Percentiles rank a stretch among this genome's conserved stretches.
Conservation (phyloP, 2,329 filamentous ascomycete genomes). For the Anisogramma anomala region DNA sequence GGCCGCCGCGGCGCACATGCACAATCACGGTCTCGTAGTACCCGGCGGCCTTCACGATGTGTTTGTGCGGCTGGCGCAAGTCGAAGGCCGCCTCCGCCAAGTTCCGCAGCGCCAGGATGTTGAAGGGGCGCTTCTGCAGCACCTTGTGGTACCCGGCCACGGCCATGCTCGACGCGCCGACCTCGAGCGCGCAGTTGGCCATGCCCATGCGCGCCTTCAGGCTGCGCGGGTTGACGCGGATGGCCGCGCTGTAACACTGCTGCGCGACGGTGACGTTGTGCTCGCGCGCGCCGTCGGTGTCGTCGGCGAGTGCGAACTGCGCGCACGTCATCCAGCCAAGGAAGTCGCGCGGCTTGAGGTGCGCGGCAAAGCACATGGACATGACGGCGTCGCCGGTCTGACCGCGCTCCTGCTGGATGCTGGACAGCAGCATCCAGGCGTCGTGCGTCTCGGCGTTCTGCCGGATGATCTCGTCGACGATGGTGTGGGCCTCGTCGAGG, state of each 20-base stretch:
- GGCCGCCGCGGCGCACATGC: constrained; percentile 25
- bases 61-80: constrained; percentile 32
- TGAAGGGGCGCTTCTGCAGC: constrained; percentile 38
- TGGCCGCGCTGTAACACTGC: constrained; percentile 47
- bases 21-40: constrained; percentile 39
- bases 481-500: constrained; percentile 46
- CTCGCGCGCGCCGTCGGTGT: constrained; percentile 34
- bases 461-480: constrained; percentile 52
- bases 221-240: constrained; percentile 46
- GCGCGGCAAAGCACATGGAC: constrained; percentile 50
- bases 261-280: constrained; percentile 42
- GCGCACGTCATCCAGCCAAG: constrained; percentile 49
- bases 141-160: constrained; percentile 46
- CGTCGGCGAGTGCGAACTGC: constrained; percentile 40
- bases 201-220: constrained; percentile 48
- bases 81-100: constrained; percentile 47
- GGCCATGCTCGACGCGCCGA: constrained; percentile 41
- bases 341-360: constrained; percentile 49
- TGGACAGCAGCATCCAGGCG: constrained; percentile 51
- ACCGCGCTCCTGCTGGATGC: constrained; percentile 49
- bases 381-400: constrained; percentile 45
- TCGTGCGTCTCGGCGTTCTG: constrained; percentile 57
- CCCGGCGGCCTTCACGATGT: constrained; percentile 30
- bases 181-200: constrained; percentile 45
- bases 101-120: constrained; percentile 43